These are phyloP conservation scores for Canavalia gladiata DNA, from an alignment of 306 rosid species.

Conservation along the genomic window DNA sequence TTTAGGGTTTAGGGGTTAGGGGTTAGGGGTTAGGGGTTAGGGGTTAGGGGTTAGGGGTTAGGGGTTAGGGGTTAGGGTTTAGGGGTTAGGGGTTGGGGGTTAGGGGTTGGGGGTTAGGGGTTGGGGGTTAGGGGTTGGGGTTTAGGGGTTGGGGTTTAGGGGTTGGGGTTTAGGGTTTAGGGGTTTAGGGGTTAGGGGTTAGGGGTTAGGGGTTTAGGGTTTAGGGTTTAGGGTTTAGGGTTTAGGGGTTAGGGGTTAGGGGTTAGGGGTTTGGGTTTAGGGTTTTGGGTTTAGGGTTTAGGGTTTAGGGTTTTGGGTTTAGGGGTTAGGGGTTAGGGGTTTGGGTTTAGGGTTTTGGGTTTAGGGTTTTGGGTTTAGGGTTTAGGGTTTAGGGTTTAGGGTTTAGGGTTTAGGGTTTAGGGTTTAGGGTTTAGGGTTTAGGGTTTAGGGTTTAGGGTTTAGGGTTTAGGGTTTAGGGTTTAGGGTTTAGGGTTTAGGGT, in stretches of 20 bases:
- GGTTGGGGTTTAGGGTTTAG: no score
- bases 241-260: slow-evolving; percentile 17
- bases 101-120: slow-evolving; percentile 4
- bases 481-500: slow-evolving; percentile 25
- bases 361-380: neutral
- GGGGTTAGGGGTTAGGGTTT: slow-evolving; percentile 18
- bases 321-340: neutral
- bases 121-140: neutral
- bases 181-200: no score
- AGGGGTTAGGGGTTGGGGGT: slow-evolving; percentile 6
- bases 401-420: neutral
- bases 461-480: slow-evolving; percentile 15
- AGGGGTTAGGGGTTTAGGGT: slow-evolving; percentile 27
- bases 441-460: neutral
- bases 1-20: neutral
- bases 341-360: neutral
- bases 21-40: neutral
- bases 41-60: slow-evolving; percentile 22
- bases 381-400: slow-evolving; percentile 2
- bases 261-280: neutral
- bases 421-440: slow-evolving; percentile 13
- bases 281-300: no score
- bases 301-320: slow-evolving; percentile 4
- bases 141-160: no score
- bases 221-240: slow-evolving; percentile 17